These are phyloP conservation scores for Colletotrichum theobromicola DNA, from an alignment of 2,329 filamentous ascomycete species.

Conservation along the genomic window DNA sequence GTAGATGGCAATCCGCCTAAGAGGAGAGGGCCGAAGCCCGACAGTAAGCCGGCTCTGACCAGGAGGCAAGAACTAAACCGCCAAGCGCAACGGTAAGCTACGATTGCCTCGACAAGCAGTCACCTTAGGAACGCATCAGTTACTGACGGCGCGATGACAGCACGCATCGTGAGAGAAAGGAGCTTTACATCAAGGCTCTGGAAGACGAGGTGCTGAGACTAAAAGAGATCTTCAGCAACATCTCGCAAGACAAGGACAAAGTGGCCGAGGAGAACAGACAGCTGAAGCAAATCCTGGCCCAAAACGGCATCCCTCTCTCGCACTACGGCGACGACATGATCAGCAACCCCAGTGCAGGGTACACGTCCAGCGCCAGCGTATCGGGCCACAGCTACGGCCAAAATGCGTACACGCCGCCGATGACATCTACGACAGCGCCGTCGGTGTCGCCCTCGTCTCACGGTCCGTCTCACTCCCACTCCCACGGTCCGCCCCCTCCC, in stretches of 20 bases:
- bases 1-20: constrained; percentile 86
- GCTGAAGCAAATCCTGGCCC: constrained; percentile 63
- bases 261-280: constrained; percentile 81
- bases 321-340: constrained; percentile 45
- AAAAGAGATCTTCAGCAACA: constrained; percentile 81
- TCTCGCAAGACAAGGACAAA: constrained; percentile 77
- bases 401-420: constrained; percentile 53
- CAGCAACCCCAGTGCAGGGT: constrained; percentile 52
- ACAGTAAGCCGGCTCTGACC: constrained; percentile 93
- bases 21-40: constrained; percentile 91
- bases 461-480: constrained; percentile 21
- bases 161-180: constrained; percentile 95
- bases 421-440: constrained; percentile 47
- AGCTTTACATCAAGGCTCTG: constrained; percentile 91
- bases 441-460: constrained; percentile 41
- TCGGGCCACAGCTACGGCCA: constrained; percentile 64
- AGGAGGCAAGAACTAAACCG: constrained; percentile 92
- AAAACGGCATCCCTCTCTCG: constrained; percentile 53
- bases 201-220: constrained; percentile 90
- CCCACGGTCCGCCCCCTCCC: constrained; percentile 22
- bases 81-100: constrained; percentile 85
- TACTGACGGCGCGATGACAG: constrained; percentile 50
- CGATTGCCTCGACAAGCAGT: background rate
- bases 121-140: constrained; percentile 1
- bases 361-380: constrained; percentile 60